Conservation (phyloP, 2,329 filamentous ascomycete species). For the Septoria petroselini region DNA sequence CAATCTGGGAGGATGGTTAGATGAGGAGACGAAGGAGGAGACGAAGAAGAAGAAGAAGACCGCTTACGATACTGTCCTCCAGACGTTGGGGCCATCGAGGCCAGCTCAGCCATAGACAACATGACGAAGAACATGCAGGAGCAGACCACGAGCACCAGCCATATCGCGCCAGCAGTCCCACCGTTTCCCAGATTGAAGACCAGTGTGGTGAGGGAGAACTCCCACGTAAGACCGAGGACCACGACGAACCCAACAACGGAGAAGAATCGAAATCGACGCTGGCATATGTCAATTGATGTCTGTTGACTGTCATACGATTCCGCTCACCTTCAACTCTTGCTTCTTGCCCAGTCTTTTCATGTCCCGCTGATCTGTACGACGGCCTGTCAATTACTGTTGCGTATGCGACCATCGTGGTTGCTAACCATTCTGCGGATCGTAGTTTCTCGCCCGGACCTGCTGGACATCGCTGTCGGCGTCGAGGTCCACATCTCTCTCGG, state of each 20-base stretch:
- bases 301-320: not conserved
- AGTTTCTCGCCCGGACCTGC: constrained; percentile 23
- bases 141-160: constrained; percentile 40
- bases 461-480: constrained; percentile 24
- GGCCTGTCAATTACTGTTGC: not conserved
- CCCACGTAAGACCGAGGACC: constrained; percentile 32
- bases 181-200: constrained; percentile 43
- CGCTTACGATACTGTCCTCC: constrained; percentile 44
- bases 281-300: not conserved
- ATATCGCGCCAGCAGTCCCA: constrained; percentile 54
- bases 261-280: constrained; percentile 34
- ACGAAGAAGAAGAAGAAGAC: not conserved
- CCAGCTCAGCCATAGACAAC: constrained; percentile 51
- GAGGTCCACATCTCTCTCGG: constrained; percentile 14
- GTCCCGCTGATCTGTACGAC: constrained; percentile 23
- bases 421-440: constrained; percentile 25
- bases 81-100: constrained; percentile 55
- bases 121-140: constrained; percentile 32
- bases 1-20: not conserved
- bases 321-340: constrained; percentile 25
- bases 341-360: constrained; percentile 29
- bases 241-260: constrained; percentile 33
- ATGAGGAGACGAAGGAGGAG: not conserved
- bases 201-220: constrained; percentile 25
- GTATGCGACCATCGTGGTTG: not conserved